Conservation (phyloP, 441 rosid genomes). For the Raphanus hybrid region DNA sequence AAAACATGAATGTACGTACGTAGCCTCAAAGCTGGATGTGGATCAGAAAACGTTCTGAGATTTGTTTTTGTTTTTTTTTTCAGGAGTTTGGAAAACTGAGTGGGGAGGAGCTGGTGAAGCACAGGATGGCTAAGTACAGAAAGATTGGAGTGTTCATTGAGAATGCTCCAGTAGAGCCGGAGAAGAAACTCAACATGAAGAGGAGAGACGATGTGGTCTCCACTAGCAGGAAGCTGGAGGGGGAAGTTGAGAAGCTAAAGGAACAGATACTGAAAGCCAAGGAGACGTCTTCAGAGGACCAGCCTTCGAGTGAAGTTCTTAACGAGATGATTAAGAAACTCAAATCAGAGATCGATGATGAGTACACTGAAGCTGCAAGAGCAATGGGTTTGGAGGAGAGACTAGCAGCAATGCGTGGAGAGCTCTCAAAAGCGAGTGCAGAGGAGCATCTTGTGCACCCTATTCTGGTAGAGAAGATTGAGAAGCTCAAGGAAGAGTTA, state of each 20-base stretch:
- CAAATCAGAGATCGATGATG: conserved; percentile 75
- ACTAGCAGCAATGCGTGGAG: conserved; percentile 51
- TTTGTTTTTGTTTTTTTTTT: conserved; percentile 20
- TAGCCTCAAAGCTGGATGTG: not conserved
- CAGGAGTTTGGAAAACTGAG: conserved; percentile 74
- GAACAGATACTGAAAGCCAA: conserved; percentile 67
- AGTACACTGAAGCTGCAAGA: conserved; percentile 67
- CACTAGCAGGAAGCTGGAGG: conserved; percentile 55
- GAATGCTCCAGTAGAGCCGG: conserved; percentile 60
- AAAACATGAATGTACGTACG: conserved; percentile 74
- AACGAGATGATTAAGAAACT: conserved; percentile 72
- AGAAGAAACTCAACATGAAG: conserved; percentile 69
- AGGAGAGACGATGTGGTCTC: conserved; percentile 55
- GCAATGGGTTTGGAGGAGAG: conserved; percentile 67
- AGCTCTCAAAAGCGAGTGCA: conserved; percentile 54
- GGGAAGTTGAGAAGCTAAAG: conserved; percentile 67
- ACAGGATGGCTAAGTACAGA: conserved; percentile 72
- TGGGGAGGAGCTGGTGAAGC: conserved; percentile 61
- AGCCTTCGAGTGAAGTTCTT: conserved; percentile 56
- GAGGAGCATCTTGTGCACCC: conserved; percentile 69
- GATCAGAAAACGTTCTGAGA: conserved; percentile 18
- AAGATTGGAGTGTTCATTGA: conserved; percentile 73
- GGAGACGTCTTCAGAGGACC: conserved; percentile 55
- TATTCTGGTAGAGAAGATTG: conserved; percentile 57
- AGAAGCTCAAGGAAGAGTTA: conserved; percentile 70